These are phyloP conservation scores for Amanita jacksonii DNA, from an alignment of 768 basidiomycete genomes.

Conservation along the genomic window DNA sequence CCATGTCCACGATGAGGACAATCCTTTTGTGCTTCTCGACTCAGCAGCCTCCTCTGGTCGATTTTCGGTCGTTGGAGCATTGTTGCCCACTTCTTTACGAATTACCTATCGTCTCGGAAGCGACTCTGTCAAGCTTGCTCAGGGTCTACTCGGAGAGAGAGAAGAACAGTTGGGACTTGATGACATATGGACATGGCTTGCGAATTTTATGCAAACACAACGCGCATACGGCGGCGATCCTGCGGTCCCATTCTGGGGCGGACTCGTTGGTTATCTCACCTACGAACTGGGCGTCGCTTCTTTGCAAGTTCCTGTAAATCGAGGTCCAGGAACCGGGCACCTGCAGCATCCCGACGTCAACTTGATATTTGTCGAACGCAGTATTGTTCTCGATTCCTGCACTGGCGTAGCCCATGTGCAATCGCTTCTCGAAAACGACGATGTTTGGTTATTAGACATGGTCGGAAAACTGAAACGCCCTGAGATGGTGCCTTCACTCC, in stretches of 20 bases:
- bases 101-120: conserved; percentile 52
- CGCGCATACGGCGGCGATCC: conserved; percentile 37
- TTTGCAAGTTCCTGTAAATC: conserved; percentile 34
- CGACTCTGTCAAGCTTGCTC: conserved; percentile 32
- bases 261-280: conserved; percentile 66
- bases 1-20: conserved; percentile 45
- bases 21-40: conserved; percentile 65
- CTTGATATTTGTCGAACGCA: conserved; percentile 69
- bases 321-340: conserved; percentile 11
- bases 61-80: conserved; percentile 61
- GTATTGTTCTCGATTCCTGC: conserved; percentile 54
- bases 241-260: conserved; percentile 76
- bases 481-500: conserved; percentile 2
- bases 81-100: conserved; percentile 42
- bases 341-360: conserved; percentile 61
- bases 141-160: conserved; percentile 22
- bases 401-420: conserved; percentile 50
- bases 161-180: conserved; percentile 34
- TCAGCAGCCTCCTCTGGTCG: conserved; percentile 70
- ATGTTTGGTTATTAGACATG: conserved; percentile 48
- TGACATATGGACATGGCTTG: conserved; percentile 70
- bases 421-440: conserved; percentile 49
- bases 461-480: conserved; percentile 19
- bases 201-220: conserved; percentile 51
- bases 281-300: conserved; percentile 69